Evolutionary conservation across 352 stramenopile species (phyloP).

Genomic region (Saprolegnia diclina): DNA sequence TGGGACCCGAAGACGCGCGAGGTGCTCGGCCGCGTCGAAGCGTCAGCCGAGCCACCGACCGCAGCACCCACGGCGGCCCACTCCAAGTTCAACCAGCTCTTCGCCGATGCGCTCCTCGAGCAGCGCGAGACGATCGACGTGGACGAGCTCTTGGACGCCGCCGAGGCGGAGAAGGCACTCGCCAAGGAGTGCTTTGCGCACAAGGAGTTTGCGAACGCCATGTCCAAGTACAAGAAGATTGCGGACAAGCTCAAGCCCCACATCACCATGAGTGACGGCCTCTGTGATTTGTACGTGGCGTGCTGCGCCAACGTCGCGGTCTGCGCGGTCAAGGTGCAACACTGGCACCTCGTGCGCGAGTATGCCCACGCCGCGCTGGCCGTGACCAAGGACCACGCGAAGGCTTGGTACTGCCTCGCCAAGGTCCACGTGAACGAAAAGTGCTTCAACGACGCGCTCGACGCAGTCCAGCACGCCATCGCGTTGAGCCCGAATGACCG

Average conservation of each 20-base stretch:
- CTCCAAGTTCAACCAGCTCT: slow-evolving; percentile 4
- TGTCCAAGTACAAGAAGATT: slow-evolving; percentile 52
- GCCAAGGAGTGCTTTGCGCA: slow-evolving; percentile 61
- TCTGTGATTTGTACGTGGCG: slow-evolving; percentile 48
- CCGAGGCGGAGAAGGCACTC: slow-evolving; percentile 41
- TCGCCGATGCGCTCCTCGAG: slow-evolving; percentile 8
- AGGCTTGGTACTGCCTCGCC: slow-evolving; percentile 63
- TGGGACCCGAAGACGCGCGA: slow-evolving; percentile 61
- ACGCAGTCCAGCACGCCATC: slow-evolving; percentile 39
- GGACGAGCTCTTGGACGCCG: slow-evolving; percentile 43
- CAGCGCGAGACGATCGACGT: slow-evolving; percentile 22
- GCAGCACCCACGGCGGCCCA: slow-evolving; percentile 29
- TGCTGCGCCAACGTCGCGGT: slow-evolving; percentile 73
- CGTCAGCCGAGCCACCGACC: slow-evolving; percentile 32
- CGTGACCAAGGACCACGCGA: slow-evolving; percentile 40
- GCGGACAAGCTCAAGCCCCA: slow-evolving; percentile 31
- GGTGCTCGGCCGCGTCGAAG: slow-evolving; percentile 41
- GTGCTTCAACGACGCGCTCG: slow-evolving; percentile 42
- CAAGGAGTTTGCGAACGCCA: slow-evolving; percentile 55
- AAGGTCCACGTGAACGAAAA: slow-evolving; percentile 65
- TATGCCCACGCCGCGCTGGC: slow-evolving; percentile 54
- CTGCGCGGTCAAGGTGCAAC: slow-evolving; percentile 63
- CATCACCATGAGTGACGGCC: slow-evolving; percentile 35
- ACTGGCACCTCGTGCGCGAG: slow-evolving; percentile 45
- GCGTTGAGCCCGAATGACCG: slow-evolving; percentile 39